Percentiles rank a stretch among this genome's conserved stretches.
Conservation (phyloP, 2,329 filamentous ascomycete genomes). For the Aspergillus sp. region DNA sequence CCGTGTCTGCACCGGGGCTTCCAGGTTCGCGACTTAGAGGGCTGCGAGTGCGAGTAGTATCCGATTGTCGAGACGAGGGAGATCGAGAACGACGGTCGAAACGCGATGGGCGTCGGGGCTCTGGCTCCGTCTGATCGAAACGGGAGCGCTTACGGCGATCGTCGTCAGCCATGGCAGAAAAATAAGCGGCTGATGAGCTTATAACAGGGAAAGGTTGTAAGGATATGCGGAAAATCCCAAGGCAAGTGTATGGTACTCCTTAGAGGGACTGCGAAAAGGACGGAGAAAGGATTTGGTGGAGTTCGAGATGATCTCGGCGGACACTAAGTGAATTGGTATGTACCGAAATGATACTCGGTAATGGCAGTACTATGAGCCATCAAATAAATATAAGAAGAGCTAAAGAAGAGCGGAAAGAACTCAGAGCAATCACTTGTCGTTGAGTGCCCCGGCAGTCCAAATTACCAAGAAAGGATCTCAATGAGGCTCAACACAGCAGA, state of each 20-base stretch:
- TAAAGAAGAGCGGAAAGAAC: neutral
- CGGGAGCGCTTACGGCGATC: conserved; percentile 82
- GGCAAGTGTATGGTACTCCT: no score
- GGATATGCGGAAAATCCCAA: no score
- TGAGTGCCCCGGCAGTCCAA: neutral
- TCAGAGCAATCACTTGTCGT: neutral
- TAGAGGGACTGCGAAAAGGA: conserved; percentile 4
- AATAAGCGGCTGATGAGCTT: neutral
- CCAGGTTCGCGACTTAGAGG: conserved; percentile 55
- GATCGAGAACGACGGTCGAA: conserved; percentile 92
- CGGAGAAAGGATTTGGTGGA: conserved; percentile 9
- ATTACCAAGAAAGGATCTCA: neutral
- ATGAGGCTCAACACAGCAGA: neutral
- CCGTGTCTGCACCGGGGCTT: conserved; percentile 40
- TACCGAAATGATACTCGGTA: neutral
- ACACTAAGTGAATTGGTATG: conserved; percentile 5
- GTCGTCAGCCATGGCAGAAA: conserved; percentile 62
- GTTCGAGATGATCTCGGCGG: conserved; percentile 7
- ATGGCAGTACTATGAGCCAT: no score
- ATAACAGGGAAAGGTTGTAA: neutral
- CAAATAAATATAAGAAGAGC: neutral
- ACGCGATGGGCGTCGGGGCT: conserved; percentile 67
- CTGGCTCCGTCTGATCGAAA: conserved; percentile 86
- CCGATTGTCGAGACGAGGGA: conserved; percentile 60
- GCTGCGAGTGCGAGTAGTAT: conserved; percentile 71